A percentile compares a stretch with the other conserved stretches of the same genome.
These are phyloP conservation scores for Rhizopus stolonifer DNA, from an alignment of 371 early-diverging fungal genomes.

Conservation along the genomic window DNA sequence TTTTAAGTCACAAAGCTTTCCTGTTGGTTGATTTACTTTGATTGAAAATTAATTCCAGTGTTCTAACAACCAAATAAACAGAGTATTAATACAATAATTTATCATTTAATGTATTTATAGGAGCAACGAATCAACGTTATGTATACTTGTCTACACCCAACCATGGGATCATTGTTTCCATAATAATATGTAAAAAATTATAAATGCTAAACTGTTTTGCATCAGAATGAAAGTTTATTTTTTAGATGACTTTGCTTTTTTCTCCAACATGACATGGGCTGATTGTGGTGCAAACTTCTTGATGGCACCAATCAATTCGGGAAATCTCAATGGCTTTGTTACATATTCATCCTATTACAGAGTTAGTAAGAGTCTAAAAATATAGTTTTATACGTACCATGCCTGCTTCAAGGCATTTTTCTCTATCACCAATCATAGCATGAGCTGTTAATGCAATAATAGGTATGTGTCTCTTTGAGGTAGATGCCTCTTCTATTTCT, in stretches of 20 bases:
- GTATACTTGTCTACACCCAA: too few species aligned
- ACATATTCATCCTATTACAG: slow-evolving; percentile 65
- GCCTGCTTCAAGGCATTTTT: slow-evolving; percentile 71
- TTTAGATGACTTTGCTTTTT: slow-evolving; percentile 9
- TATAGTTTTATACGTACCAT: slow-evolving; percentile 53
- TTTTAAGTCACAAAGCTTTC: too few species aligned
- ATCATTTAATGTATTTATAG: too few species aligned
- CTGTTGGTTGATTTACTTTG: too few species aligned
- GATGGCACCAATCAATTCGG: slow-evolving; percentile 63
- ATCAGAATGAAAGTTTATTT: too few species aligned
- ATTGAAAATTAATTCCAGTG: too few species aligned
- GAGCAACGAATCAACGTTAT: too few species aligned
- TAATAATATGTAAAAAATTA: too few species aligned
- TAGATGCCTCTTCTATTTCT: slow-evolving; percentile 51
- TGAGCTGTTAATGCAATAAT: slow-evolving; percentile 80
- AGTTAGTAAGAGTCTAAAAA: neutral
- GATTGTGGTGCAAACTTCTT: slow-evolving; percentile 54
- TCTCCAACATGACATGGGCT: slow-evolving; percentile 16
- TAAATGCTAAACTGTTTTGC: too few species aligned
- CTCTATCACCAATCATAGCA: slow-evolving; percentile 80
- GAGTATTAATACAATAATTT: too few species aligned
- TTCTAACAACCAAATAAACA: too few species aligned
- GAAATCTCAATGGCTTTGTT: slow-evolving; percentile 68
- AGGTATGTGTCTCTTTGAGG: slow-evolving; percentile 56
- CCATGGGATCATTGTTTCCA: too few species aligned